phyloP scores from a whole-genome alignment of 1,284 basidiomycete genomes.

The Trichosporon sp. region DNA sequence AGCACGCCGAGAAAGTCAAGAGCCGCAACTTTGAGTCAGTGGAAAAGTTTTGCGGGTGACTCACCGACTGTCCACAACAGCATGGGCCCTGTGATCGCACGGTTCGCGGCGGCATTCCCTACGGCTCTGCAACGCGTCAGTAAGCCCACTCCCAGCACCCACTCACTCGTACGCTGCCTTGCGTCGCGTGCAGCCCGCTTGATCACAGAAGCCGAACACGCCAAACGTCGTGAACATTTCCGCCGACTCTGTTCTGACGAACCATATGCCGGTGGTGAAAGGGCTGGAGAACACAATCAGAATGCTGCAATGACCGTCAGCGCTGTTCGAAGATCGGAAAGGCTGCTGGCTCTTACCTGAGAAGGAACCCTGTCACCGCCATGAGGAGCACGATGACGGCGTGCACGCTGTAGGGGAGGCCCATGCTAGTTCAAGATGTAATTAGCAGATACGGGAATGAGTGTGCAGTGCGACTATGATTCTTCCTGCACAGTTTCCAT shows the following conservation, averaged over 20 bases:
- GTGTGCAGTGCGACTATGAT: too few relatives aligned
- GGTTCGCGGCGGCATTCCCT: slow-evolving; percentile 36
- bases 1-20: slow-evolving; percentile 40
- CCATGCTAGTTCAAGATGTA: too few relatives aligned
- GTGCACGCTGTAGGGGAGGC: neutral
- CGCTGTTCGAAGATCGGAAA: too few relatives aligned
- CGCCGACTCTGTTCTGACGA: slow-evolving; percentile 24
- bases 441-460: too few relatives aligned
- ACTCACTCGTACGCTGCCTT: slow-evolving; percentile 38
- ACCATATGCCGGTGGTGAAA: slow-evolving; percentile 39
- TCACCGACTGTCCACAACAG: slow-evolving; percentile 43
- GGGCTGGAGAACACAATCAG: slow-evolving; percentile 44
- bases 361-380: neutral
- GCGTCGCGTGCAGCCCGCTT: slow-evolving; percentile 28
- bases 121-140: neutral
- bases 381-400: neutral
- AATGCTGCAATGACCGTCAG: too few relatives aligned
- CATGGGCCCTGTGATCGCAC: slow-evolving; percentile 40
- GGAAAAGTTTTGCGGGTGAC: neutral
- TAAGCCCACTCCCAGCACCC: neutral
- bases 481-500: too few relatives aligned
- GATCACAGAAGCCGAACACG: slow-evolving; percentile 40
- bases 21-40: slow-evolving; percentile 24
- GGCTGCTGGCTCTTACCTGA: too few relatives aligned
- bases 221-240: slow-evolving; percentile 32